Percentiles rank a stretch among this genome's conserved stretches.
These are phyloP conservation scores for Lactarius sp. DNA, from an alignment of 768 basidiomycete genomes.

Conservation along the genomic window DNA sequence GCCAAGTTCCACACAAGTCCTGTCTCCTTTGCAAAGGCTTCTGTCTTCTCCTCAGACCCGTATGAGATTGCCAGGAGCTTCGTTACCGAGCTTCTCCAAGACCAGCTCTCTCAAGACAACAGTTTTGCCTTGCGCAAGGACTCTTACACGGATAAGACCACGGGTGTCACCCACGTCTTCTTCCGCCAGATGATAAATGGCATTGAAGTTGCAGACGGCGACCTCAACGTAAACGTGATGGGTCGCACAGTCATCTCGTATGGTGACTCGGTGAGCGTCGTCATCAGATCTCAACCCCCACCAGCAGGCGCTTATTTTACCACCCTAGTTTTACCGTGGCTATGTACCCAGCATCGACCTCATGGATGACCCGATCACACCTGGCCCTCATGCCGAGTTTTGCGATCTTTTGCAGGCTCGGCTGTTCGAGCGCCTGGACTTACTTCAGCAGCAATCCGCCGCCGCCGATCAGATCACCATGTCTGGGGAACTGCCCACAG, in stretches of 20 bases:
- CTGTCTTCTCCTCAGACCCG: constrained; percentile 39
- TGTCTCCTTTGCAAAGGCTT: constrained; percentile 31
- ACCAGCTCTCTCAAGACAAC: constrained; percentile 35
- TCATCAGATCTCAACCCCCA: neutral
- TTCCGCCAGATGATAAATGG: constrained; percentile 81
- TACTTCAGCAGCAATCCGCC: constrained; percentile 29
- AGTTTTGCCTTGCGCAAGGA: constrained; percentile 66
- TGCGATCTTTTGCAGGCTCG: constrained; percentile 44
- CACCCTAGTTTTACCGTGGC: constrained; percentile 70
- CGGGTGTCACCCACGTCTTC: constrained; percentile 87
- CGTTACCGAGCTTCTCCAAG: constrained; percentile 44
- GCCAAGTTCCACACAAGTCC: constrained; percentile 56
- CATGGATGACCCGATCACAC: constrained; percentile 27
- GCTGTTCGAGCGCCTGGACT: constrained; percentile 32
- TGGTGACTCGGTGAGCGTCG: constrained; percentile 20
- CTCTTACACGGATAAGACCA: constrained; percentile 82
- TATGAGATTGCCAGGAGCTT: constrained; percentile 60
- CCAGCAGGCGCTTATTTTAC: neutral
- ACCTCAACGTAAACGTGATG: constrained; percentile 88
- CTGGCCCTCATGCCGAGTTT: constrained; percentile 46
- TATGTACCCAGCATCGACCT: constrained; percentile 37
- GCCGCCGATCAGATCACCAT: constrained; percentile 33
- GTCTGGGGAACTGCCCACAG: constrained; percentile 32
- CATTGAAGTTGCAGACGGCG: constrained; percentile 83
- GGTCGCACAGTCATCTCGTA: constrained; percentile 13